These are phyloP conservation scores for Candida albicans DNA, from an alignment of 1,139 yeast genomes.

Conservation along the genomic window DNA sequence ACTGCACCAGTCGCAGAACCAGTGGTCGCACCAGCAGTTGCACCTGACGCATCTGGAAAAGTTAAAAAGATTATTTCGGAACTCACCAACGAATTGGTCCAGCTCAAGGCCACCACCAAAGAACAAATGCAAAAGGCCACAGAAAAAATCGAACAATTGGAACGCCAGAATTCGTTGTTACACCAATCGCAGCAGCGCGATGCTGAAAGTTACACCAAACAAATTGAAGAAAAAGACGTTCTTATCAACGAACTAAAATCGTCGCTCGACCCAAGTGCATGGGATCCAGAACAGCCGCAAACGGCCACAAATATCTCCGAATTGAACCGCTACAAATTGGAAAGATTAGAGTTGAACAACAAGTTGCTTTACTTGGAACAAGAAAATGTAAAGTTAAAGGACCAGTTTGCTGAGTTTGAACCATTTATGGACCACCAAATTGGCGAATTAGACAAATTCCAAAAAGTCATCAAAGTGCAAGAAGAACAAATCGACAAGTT, in stretches of 20 bases:
- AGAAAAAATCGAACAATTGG: conserved; percentile 48
- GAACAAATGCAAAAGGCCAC: conserved; percentile 56
- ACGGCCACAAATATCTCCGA: conserved; percentile 30
- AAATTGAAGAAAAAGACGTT: conserved; percentile 34
- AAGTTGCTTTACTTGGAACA: conserved; percentile 46
- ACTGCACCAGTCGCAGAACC: not conserved
- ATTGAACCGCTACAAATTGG: conserved; percentile 40
- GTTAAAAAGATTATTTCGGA: conserved; percentile 40
- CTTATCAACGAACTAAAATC: conserved; percentile 38
- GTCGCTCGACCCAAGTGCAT: conserved; percentile 33
- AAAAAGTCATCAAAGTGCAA: conserved; percentile 55
- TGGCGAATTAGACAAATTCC: conserved; percentile 53
- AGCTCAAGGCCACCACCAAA: conserved; percentile 47
- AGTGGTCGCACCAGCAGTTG: not conserved
- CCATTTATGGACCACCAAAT: conserved; percentile 58
- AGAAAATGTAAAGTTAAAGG: conserved; percentile 44
- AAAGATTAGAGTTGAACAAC: conserved; percentile 46
- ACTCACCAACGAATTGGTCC: conserved; percentile 47
- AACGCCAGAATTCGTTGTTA: conserved; percentile 40
- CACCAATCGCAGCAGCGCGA: conserved; percentile 19
- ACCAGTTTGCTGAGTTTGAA: conserved; percentile 48
- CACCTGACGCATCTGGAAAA: conserved; percentile 9
- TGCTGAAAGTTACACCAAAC: conserved; percentile 20
- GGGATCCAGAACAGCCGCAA: conserved; percentile 25
- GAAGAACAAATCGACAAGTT: conserved; percentile 45